Percentiles rank a stretch among this genome's conserved stretches.
phyloP scores from a whole-genome alignment of 2,329 filamentous ascomycete genomes.

The Hirsutella minnesotensis region DNA sequence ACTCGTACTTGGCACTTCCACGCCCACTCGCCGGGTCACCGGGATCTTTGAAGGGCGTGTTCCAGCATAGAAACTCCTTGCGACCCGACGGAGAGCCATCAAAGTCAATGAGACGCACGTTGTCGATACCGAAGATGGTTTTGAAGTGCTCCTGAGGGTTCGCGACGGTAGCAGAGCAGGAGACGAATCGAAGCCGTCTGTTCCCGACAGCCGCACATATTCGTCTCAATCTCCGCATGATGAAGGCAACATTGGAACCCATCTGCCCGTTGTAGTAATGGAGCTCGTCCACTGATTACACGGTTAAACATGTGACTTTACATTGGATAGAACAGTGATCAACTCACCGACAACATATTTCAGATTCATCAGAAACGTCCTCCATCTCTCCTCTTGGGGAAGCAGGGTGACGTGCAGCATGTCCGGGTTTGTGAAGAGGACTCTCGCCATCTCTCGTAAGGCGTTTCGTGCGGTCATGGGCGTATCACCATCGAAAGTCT shows the following conservation, averaged over 20 bases:
- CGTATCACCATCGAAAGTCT: conserved; percentile 95
- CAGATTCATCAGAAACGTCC: conserved; percentile 76
- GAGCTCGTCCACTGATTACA: conserved; percentile 57
- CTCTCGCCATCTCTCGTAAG: conserved; percentile 78
- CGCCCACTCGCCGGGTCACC: conserved; percentile 77
- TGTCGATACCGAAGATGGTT: conserved; percentile 80
- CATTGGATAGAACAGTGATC: not conserved
- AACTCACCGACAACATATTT: conserved; percentile 66
- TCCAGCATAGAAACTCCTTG: conserved; percentile 97
- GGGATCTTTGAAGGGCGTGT: conserved; percentile 88
- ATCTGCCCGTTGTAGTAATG: conserved; percentile 96
- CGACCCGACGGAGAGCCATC: conserved; percentile 83
- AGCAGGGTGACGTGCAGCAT: conserved; percentile 94
- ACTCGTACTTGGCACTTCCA: conserved; percentile 70
- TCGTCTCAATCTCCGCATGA: conserved; percentile 80
- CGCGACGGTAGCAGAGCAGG: conserved; percentile 90
- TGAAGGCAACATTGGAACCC: conserved; percentile 85
- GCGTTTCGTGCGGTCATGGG: conserved; percentile 64
- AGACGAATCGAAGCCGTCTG: conserved; percentile 74
- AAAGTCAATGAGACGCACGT: conserved; percentile 73
- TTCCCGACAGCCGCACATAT: conserved; percentile 90
- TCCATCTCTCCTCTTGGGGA: conserved; percentile 83
- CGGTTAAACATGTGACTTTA: not conserved
- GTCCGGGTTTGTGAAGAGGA: conserved; percentile 96
- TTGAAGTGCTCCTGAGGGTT: conserved; percentile 88